Conservation (phyloP, 495 filamentous ascomycete genomes). For the Talaromyces wortmannii region DNA sequence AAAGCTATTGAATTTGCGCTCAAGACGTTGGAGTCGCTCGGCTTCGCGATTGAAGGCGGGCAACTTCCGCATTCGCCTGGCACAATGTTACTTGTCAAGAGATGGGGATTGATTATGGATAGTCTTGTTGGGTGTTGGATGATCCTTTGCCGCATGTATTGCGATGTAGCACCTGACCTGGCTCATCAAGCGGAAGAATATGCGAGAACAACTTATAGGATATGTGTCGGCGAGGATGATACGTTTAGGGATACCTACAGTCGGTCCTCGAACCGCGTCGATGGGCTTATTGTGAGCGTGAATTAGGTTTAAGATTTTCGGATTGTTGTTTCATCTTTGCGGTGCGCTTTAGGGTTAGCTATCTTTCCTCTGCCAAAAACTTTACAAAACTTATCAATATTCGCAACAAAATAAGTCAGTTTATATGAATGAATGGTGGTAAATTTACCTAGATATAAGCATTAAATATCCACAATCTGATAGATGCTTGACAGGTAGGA, state of each 20-base stretch:
- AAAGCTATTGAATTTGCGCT: conserved; percentile 22
- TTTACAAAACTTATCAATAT: too few relatives aligned
- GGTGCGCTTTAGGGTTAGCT: too few relatives aligned
- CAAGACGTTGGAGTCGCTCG: conserved; percentile 26
- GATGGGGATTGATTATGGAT: conserved; percentile 32
- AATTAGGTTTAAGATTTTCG: too few relatives aligned
- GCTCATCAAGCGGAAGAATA: conserved; percentile 19
- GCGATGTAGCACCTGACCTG: conserved; percentile 16
- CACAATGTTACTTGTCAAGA: conserved; percentile 20
- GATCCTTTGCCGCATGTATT: conserved; percentile 21
- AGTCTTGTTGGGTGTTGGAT: conserved; percentile 26
- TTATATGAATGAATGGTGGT: too few relatives aligned
- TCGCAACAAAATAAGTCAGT: too few relatives aligned
- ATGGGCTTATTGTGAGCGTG: conserved; percentile 6
- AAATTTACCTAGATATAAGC: too few relatives aligned
- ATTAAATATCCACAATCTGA: too few relatives aligned
- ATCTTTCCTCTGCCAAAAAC: too few relatives aligned
- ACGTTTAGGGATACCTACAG: conserved; percentile 26
- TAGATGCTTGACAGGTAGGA: too few relatives aligned
- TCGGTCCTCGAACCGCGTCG: conserved; percentile 6
- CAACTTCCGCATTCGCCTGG: conserved; percentile 6
- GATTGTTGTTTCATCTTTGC: too few relatives aligned
- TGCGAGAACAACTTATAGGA: conserved; percentile 28
- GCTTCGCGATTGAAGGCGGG: conserved; percentile 32
- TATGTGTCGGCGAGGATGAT: conserved; percentile 34